Base-by-base conservation (phyloP, 768 basidiomycete species). In the Gautieria morchelliformis region DNA sequence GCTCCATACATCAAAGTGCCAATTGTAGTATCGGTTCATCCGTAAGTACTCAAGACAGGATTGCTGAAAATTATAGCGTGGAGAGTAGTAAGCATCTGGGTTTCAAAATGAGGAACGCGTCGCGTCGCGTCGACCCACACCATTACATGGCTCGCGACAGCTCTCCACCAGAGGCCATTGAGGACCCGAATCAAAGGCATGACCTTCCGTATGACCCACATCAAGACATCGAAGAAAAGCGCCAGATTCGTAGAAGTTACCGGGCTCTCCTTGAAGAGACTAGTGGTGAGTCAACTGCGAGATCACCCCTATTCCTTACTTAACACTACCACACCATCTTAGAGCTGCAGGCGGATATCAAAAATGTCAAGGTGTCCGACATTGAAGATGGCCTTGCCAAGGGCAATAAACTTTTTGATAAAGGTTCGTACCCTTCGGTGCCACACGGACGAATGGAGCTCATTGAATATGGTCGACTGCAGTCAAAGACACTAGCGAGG, bases 401-500 rank as follows among this genome's bases (percentile, higher is more conserved):
- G 37, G 56, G 56, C 24, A 57, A 57, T 22, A 32, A 30, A 8
- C 70, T 87, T 2, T 89, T 88, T 66, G 67, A 73, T 63, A 82
- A 84, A 76, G 84, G 85, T 81, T 52, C 51, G 66, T 60, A 33
- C 49, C 27, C 57, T 53, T 37, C 20, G 62, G 65, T 65, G 15
- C 32, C 49, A 17, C 17, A 14, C 17, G 19, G 44, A 19, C n/a
- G 20, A 17, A 32, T 53, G 33, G 35, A 49, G 32, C 39, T 51
- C 14, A 14, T 44, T 30, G 15, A 49, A n/a, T 17, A 17, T 5
- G 22, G 32, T 52, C 20, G 11, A 15, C 14, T n/a, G 6, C 61
- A 86, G 89, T 93, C 56, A 82, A 82, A 67, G 85, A 83, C 19
- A 87, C 93, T 0, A 84, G 87, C 52, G 92, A 96, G 65, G 94